Evolutionary conservation across 345 rosid species (phyloP), one percentile per base, ranked within the genome.

Genomic region (Acer campestre): DNA sequence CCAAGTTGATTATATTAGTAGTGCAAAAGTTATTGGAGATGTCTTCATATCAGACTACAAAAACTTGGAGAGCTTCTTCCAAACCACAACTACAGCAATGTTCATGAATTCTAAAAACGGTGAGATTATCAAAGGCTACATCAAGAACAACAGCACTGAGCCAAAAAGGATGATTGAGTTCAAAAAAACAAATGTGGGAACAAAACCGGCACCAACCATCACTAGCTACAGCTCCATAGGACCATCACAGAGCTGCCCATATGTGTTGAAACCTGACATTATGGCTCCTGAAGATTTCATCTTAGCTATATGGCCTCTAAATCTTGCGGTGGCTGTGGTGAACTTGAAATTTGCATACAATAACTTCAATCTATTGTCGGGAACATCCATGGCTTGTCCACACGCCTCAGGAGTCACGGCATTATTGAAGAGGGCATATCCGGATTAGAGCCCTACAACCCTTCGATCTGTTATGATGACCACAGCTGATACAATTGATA

Each of bases 401-500:
- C 89, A 86, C 61, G 83, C 79, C 5, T 78, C 92, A 4, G 94
- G 92, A 58, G 81, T 88, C 7, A 91, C 84, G 1, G 89, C 92
- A 0, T 85, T 88, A 23, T 16, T 90, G 17, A 88, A 77, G 64
- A 87, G 79, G 22, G 86, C 85, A 23, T 85, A 84, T 55, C 87
- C 90, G 0, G 85, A 87, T 5, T 90, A 92, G 91, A 87, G 86
- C 67, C 91, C 92, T 0, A 88, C 90, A 0, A 88, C 92, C 10
- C 81, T 90, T 55, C 83, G 94, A 31, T 90, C 92, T 1, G 94
- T 91, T 55, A 82, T 90, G 65, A 87, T 90, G 88, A 90, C 91
- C 7, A 87, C 92, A 2, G 75, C 90, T 0, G 82, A 84, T 68
- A 61, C 72, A 20, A 12, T 0, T 14, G 90, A 90, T 70, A 82